phyloP scores from a whole-genome alignment of 768 basidiomycete species.

The Mycena pura region DNA sequence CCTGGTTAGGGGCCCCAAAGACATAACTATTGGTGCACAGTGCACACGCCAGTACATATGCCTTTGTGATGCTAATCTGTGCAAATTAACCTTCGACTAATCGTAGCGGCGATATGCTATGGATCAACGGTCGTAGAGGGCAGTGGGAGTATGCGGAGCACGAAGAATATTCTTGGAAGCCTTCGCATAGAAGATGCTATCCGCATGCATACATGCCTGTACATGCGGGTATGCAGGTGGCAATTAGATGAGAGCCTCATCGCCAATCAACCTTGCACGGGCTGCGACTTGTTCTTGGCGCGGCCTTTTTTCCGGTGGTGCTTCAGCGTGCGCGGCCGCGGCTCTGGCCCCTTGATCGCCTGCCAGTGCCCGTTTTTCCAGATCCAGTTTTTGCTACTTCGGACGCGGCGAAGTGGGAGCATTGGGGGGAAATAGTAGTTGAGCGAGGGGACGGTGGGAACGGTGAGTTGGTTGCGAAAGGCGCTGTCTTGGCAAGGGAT shows the following conservation, averaged over 20 bases:
- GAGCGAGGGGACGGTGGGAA: conserved; percentile 54
- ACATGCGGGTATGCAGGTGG: too few relatives aligned
- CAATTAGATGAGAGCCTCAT: too few relatives aligned
- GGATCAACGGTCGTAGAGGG: background rate
- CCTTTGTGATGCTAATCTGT: too few relatives aligned
- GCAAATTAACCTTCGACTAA: background rate
- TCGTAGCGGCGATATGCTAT: background rate
- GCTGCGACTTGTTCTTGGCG: background rate
- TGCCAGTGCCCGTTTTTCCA: conserved; percentile 63
- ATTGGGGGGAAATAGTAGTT: conserved; percentile 58
- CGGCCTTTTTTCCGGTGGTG: conserved; percentile 49
- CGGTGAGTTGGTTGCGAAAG: conserved; percentile 56
- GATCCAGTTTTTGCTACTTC: conserved; percentile 48
- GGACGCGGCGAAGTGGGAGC: conserved; percentile 30
- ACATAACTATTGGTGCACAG: too few relatives aligned
- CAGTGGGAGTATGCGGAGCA: background rate
- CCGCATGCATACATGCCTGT: too few relatives aligned
- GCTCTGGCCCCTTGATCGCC: conserved; percentile 49
- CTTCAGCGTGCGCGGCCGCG: conserved; percentile 18
- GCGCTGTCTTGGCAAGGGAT: conserved; percentile 62
- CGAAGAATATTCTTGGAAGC: too few relatives aligned
- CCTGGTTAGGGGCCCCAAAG: too few relatives aligned
- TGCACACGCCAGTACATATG: background rate
- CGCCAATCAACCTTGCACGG: background rate
- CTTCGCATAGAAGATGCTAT: too few relatives aligned